Evolutionary conservation across 371 early-diverging fungal genomes (phyloP).

Genomic region (Actinomucor elegans): DNA sequence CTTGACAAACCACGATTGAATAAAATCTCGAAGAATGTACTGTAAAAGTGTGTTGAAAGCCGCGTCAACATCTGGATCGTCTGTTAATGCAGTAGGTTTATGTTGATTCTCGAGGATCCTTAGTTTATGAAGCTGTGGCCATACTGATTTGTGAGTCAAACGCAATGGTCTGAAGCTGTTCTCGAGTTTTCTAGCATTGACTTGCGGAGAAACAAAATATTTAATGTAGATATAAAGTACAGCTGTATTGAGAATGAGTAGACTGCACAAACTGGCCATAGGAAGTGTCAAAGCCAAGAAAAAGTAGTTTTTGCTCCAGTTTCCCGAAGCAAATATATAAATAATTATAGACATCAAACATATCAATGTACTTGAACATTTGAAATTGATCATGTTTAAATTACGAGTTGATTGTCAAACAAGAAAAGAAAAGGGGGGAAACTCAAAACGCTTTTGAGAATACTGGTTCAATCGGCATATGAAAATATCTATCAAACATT

Average conservation of each 20-base stretch:
- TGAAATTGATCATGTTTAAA: too few species aligned
- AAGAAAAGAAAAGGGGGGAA: too few species aligned
- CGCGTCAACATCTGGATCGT: slow-evolving; percentile 34
- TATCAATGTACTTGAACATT: too few species aligned
- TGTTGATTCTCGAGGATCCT: slow-evolving; percentile 7
- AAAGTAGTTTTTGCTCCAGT: slow-evolving; percentile 4
- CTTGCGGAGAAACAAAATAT: slow-evolving; percentile 34
- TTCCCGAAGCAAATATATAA: too few species aligned
- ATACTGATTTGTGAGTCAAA: slow-evolving; percentile 18
- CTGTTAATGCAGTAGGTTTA: background rate
- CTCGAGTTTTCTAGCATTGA: background rate
- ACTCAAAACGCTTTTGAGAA: too few species aligned
- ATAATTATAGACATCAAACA: too few species aligned
- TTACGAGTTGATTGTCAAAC: too few species aligned
- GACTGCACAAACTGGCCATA: slow-evolving; percentile 10
- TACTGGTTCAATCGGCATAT: too few species aligned
- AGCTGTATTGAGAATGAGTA: slow-evolving; percentile 30
- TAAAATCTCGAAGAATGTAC: slow-evolving; percentile 56
- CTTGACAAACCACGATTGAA: slow-evolving; percentile 58
- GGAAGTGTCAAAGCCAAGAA: background rate
- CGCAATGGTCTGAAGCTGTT: slow-evolving; percentile 27
- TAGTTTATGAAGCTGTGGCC: slow-evolving; percentile 19
- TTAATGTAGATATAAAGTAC: slow-evolving; percentile 42
- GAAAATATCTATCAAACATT: too few species aligned
- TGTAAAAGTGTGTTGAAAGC: slow-evolving; percentile 44